Evolutionary conservation across 83 land plant genomes (phyloP).

Genomic region (Picea abies): DNA sequence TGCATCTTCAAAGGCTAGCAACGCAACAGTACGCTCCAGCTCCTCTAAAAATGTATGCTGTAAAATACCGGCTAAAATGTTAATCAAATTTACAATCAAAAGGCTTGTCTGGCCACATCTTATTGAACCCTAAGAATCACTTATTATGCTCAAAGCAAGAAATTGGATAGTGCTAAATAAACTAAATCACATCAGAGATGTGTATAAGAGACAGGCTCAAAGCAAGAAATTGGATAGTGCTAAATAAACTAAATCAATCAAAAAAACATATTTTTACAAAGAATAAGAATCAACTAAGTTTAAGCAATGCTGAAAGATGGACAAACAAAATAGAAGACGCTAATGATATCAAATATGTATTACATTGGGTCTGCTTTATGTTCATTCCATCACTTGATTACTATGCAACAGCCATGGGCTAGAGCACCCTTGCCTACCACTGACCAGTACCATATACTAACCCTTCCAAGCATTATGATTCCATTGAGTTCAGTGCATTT

Average conservation of each 20-base stretch:
- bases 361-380: neutral
- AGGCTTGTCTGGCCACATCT: neutral
- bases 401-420: no score
- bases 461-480: no score
- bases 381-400: no score
- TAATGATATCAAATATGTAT: neutral
- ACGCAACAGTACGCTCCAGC: constrained; percentile 92
- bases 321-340: neutral
- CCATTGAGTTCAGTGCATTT: no score
- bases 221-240: neutral
- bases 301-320: neutral
- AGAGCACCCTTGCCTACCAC: no score
- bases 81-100: neutral
- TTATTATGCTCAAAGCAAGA: neutral
- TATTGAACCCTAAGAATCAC: neutral
- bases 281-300: neutral
- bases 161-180: neutral
- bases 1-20: constrained; percentile 95
- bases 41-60: constrained; percentile 97
- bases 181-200: no score
- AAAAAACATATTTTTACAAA: neutral
- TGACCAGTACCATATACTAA: no score
- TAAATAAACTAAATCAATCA: neutral
- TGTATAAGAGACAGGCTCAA: no score
- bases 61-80: neutral